Percentiles rank a stretch among this genome's conserved stretches.
Evolutionary conservation across 331 rosid species (phyloP).

Genomic region (Pyrus hybrid): DNA sequence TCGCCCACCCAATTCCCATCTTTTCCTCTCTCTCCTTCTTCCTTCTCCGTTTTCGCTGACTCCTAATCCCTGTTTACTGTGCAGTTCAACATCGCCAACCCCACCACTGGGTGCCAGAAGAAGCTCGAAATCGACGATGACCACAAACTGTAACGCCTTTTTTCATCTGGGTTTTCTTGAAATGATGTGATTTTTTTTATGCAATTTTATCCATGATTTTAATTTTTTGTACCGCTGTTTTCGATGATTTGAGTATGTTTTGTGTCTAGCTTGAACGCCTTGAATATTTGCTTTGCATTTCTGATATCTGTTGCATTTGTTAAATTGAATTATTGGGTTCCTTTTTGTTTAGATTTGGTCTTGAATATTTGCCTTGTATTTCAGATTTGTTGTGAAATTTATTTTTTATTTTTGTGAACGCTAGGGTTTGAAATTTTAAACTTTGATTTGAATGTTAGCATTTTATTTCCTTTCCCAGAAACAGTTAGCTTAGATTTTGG

Average conservation of each 20-base stretch:
- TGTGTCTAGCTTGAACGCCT: background rate
- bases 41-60: background rate
- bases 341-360: background rate
- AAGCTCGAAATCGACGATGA: slow-evolving; percentile 78
- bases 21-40: background rate
- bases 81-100: slow-evolving; percentile 88
- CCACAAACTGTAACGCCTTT: slow-evolving; percentile 48
- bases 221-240: background rate
- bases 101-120: slow-evolving; percentile 93
- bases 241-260: no score
- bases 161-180: background rate
- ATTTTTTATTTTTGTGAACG: background rate
- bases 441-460: background rate
- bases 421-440: background rate
- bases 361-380: background rate
- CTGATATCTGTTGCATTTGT: background rate
- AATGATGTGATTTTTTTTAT: background rate
- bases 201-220: background rate
- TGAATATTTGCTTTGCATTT: background rate
- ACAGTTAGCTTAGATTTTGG: background rate
- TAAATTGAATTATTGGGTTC: background rate
- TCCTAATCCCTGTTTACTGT: background rate
- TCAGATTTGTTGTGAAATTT: background rate
- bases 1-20: background rate
- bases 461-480: background rate